A percentile compares a stretch with the other conserved stretches of the same genome.
These are phyloP conservation scores for Blastomyces gilchristii DNA, from an alignment of 2,329 filamentous ascomycete genomes.

Conservation along the genomic window DNA sequence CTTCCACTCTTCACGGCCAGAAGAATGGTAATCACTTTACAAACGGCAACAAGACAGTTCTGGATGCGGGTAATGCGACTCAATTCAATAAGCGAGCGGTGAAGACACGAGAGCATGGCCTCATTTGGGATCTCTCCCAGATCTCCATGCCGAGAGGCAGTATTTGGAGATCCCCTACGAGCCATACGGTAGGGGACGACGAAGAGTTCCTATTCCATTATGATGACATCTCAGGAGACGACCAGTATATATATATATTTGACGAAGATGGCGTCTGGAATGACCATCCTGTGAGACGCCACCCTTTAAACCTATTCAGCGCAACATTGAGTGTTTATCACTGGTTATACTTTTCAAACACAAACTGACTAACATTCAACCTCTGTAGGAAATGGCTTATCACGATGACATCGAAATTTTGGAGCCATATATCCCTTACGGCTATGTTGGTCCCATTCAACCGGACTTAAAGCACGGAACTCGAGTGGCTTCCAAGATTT, in stretches of 20 bases:
- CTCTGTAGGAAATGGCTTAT: background rate
- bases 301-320: background rate
- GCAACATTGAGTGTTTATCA: background rate
- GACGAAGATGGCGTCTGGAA: background rate
- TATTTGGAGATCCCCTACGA: background rate
- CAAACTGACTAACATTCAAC: background rate
- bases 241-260: background rate
- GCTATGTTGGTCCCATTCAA: no score
- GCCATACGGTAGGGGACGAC: background rate
- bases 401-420: background rate
- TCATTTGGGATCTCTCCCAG: background rate
- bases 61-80: background rate
- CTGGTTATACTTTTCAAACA: background rate
- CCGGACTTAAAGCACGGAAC: background rate
- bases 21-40: background rate
- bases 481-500: background rate
- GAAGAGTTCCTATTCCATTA: background rate
- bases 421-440: background rate
- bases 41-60: background rate
- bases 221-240: background rate
- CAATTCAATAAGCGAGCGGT: background rate
- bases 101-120: background rate
- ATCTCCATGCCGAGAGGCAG: background rate
- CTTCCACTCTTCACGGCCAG: background rate
- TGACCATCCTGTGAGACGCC: background rate